Evolutionary conservation across 164 flowering plant genomes (phyloP), one percentile per base, ranked within the genome.

Genomic region (Protea cynaroides): DNA sequence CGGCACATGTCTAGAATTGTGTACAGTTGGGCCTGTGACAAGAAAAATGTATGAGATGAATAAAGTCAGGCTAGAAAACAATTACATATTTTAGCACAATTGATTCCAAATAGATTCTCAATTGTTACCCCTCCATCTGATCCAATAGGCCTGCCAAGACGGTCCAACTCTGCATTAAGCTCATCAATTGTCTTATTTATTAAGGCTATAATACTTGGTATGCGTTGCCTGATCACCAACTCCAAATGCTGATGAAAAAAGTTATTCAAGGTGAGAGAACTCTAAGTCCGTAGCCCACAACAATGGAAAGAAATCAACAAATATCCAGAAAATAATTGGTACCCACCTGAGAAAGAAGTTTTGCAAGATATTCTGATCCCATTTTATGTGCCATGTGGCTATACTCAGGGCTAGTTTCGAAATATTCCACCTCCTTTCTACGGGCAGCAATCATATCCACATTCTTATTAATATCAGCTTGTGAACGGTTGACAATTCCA

Each of bases 351-450:
- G 98, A 93, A 12, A 93, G 74, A 68, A 93, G 92, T 64, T 88
- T 92, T 19, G 96, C 96, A 49, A 92, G 95, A 81, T 90, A 90
- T 65, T 89, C 98, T 17, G 98, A 80, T 8, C 96, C 98, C 98
- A 92, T 92, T 79, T 78, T 90, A 73, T 69, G 69, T 19, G 91
- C 80, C 69, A 93, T 71, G 59, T 87, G 96, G 46, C 89, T 83
- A 78, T 90, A 93, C 58, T 93, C 97, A 63, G 94, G 84, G 65
- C 90, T 93, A 49, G 78, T 72, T 44, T 79, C 80, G 75, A 90
- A 93, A 65, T 81, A 93, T 58, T 93, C 98, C 40, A 71, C 77
- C 74, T 93, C 98, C 72, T 70, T 84, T 25, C 81, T 75, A 37
- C 94, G 81, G 61, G 98, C 98, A 79, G 73, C 72, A 65, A 80